Base-by-base conservation (phyloP, 2,329 filamentous ascomycete species). In the Hypoxylon sp. region DNA sequence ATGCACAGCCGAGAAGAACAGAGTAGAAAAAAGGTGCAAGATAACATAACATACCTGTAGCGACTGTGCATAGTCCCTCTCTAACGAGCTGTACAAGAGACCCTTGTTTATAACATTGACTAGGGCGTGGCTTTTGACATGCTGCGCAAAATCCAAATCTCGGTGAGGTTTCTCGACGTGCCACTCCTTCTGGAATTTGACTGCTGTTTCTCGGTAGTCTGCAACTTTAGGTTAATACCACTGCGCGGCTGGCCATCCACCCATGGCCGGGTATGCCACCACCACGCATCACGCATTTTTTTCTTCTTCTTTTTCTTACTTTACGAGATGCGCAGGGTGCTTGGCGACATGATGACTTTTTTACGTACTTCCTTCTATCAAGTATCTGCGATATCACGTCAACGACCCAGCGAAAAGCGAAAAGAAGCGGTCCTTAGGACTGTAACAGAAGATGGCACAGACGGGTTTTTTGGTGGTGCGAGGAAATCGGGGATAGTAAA, bases 181-280 rank as follows among this genome's bases (percentile, higher is more conserved):
- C 86, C 86, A 88, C 77, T 88, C 85, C 72, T 88, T 87, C 70
- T 88, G 85, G 66, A 88, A 83, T 72, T 86, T 87, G 75, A 84
- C 82, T 51, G 86, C 86, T 38, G 86, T 87, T 73, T 88, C 86
- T 75, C 83, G 82, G 77, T 87, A 88, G 78, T 87, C 86, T 88
- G 77, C 67, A 69, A 67, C 65, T 58, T 63, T 64, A 64, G 64
- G 72, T 77, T 69, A 74, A 73, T 74, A 68, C 67, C 56, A 60
- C 61, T 64, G 58, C 52, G n/a, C n/a, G n/a, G n/a, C n/a, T n/a
- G 53, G 58, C 54, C 60, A 37, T 65, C 54, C 50, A 64, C 55
- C n/a, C n/a, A n/a, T n/a, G n/a, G n/a, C n/a, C n/a, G 58, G 53
- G 62, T 61, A 64, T 51, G 47, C 56, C 64, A 70, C 65, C 68